Base-by-base conservation (phyloP, 2,329 filamentous ascomycete genomes). In the Penicillium sp. region DNA sequence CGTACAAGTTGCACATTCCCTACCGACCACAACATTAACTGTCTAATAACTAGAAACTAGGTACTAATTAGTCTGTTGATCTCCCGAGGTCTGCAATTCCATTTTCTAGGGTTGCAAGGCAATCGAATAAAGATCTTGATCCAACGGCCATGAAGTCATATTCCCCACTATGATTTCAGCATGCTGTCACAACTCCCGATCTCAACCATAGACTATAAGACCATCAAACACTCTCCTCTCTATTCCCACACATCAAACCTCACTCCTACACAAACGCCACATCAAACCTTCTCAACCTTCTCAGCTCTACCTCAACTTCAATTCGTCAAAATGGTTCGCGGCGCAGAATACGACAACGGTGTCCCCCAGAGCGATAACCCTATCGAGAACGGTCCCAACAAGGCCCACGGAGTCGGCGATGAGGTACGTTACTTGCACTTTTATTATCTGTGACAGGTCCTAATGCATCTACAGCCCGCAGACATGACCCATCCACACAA, bases 341-440 rank as follows among this genome's bases (percentile, higher is more conserved):
- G 73, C 61, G 71, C 71, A 45, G 68, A 75, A 25, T 75, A 65
- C 65, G 72, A 72, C 60, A 65, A 74, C 61, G 67, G 65, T 48
- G n/a, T 70, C 49, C 66, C 65, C 49, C 72, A 73, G 51, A 68
- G 67, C 61, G 71, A 76, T 62, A 76, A 75, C 65, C 55, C 73
- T 44, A 68, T 76, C 37, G 69, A 72, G 25, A 58, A 61, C 46
- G 71, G 68, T 21, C 32, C 63, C 32, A 70, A 58, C 42, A 71
- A 72, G 59, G 65, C 64, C 49, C 73, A 75, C 60, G 73, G 73
- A 32, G 64, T 58, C 31, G 68, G 67, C 53, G 52, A 62, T n/a
- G 65, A 63, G 35, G 71, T 72, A 65, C 15, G 65, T 61, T 21
- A 21, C 18, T 21, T 4, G n/a, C 1, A 31, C 35, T 47, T 34